phyloP scores from a whole-genome alignment of 2,329 filamentous ascomycete species.

The Clathrospora elynae region DNA sequence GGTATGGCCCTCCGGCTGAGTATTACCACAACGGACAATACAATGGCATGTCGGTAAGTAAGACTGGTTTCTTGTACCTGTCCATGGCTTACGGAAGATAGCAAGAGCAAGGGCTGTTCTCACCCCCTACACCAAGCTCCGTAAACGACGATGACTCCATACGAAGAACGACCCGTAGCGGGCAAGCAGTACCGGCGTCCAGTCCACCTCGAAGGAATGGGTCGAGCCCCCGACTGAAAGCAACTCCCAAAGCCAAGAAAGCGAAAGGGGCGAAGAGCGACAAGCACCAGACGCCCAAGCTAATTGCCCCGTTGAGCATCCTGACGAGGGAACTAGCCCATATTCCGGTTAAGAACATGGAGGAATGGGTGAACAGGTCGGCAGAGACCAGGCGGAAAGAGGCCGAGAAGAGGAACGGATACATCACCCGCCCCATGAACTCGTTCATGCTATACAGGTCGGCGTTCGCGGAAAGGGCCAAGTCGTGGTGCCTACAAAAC shows the following conservation, averaged over 20 bases:
- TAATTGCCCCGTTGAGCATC: slow-evolving; percentile 72
- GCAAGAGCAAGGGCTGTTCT: slow-evolving; percentile 37
- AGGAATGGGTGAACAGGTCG: slow-evolving; percentile 75
- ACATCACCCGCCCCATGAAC: slow-evolving; percentile 92
- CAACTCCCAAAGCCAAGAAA: slow-evolving; percentile 50
- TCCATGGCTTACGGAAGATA: slow-evolving; percentile 26
- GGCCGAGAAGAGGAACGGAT: slow-evolving; percentile 72
- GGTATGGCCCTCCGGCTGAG: slow-evolving; percentile 34
- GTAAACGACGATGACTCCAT: slow-evolving; percentile 48
- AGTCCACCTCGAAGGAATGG: slow-evolving; percentile 30
- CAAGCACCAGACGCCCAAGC: slow-evolving; percentile 57
- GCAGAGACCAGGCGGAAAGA: slow-evolving; percentile 69
- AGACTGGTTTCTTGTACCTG: background rate
- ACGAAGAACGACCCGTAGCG: slow-evolving; percentile 48
- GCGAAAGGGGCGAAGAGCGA: slow-evolving; percentile 52
- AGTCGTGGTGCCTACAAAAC: slow-evolving; percentile 78
- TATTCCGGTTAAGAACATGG: slow-evolving; percentile 76
- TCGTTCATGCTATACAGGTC: slow-evolving; percentile 98
- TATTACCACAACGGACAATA: slow-evolving; percentile 39
- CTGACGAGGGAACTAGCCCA: slow-evolving; percentile 67
- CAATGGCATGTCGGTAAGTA: slow-evolving; percentile 34
- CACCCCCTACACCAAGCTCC: slow-evolving; percentile 54
- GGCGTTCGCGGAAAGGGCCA: slow-evolving; percentile 85
- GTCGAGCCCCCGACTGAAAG: slow-evolving; percentile 34
- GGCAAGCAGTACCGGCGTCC: slow-evolving; percentile 29